Evolutionary conservation across 2,329 filamentous ascomycete species (phyloP), one percentile per base, ranked within the genome.

Genomic region (Bipolaris cookei): DNA sequence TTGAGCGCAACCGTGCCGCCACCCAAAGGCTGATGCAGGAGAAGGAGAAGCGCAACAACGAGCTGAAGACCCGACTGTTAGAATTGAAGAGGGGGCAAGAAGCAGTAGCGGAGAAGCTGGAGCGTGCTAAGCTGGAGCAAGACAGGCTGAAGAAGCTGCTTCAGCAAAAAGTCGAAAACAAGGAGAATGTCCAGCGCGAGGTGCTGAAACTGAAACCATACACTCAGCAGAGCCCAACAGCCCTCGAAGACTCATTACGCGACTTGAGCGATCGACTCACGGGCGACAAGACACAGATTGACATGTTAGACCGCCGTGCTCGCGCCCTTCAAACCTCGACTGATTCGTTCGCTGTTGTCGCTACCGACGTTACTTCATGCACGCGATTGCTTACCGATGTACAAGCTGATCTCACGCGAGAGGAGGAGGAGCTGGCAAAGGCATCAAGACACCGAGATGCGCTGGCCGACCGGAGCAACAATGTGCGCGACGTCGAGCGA

Each of bases 381-480:
- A 92, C 92, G 69, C 94, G 94, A 70, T 83, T 98, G 11, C 86
- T 98, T 3, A 91, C 95, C 52, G 94, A 98, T 66, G 90, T 97
- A 18, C 84, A 90, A 3, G 80, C 82, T n/a, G 95, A 98, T 74
- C 79, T 99, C 4, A 81, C 87, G 43, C 96, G 94, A 75, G 94
- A 98, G 77, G 94, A 98, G 43, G 93, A 98, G 56, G 93, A 97
- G 76, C 86, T 91, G 66, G 84, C 88, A 7, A 87, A 90, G 59
- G 94, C 93, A 54, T 84, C 88, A 8, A 87, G 88, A 71, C 94
- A 97, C 72, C 85, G 90, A 53, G 95, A 99, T 65, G 91, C 91
- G 1, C 85, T 99, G 4, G 89, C 90, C 1, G 93, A 97, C 73
- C 86, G 92, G 56, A 90, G 90, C 45, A 96, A 95, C 67, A 96